Evolutionary conservation across 1,284 basidiomycete species (phyloP), one percentile per base, ranked within the genome.

Genomic region (Microbotryum silenes-acaulis): DNA sequence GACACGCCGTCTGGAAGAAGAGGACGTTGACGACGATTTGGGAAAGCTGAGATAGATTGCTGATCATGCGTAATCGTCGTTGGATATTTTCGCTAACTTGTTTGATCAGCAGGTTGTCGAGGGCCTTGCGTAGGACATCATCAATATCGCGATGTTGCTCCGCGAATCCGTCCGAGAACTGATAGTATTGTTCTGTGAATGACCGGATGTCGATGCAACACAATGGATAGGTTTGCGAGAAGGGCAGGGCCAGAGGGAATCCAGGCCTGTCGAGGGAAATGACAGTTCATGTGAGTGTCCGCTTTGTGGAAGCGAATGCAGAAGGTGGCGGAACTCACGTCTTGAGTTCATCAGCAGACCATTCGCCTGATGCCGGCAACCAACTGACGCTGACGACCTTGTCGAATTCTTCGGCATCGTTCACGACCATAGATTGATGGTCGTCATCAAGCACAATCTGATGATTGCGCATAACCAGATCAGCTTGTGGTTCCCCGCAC

Each of bases 121-220:
- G 80, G 1, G 90, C 90, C 90, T 96, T 91, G 76, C 87, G 87
- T 54, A 98, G 76, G 14, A 97, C 81, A 64, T 92, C 90, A 72
- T 97, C 94, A 29, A 96, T 89, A 73, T 94, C 90, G 47, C 89
- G 82, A 73, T 91, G 88, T 65, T 92, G 87, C 73, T 94, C 89
- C 1, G 87, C 85, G 10, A 96, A 89, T 2, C 93, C 94, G 69
- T 97, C 94, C 0, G 92, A 86, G 74, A 97, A 99, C 46, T 90
- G 85, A 75, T 97, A 97, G 78, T 97, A 98, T 72, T 92, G 91
- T 70, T 94, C 89, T 31, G 97, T 89, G 72, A 96, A 96, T 54
- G 82, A 83, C 45, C 92, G 86, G 63, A 98, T 91, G 85, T 97
- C 89, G 79, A 91, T 89, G 74, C 94, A 98, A 72, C 91, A 96